Evolutionary conservation across 2,329 filamentous ascomycete genomes (phyloP).

Genomic region (Pestalotiopsis fici): DNA sequence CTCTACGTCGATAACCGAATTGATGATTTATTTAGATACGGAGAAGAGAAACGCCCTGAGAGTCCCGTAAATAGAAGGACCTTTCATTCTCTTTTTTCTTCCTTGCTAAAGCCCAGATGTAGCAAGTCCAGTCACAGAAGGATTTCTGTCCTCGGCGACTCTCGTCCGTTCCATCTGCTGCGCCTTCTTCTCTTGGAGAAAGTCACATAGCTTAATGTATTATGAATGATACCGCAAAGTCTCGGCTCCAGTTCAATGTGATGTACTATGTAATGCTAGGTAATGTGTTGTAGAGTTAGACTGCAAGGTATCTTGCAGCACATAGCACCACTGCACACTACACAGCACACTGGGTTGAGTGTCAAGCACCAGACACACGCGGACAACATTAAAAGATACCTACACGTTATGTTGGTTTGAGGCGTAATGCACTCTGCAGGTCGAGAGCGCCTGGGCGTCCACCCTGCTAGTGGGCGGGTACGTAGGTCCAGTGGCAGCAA

Average conservation of each 20-base stretch:
- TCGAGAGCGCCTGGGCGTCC: neutral
- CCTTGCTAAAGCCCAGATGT: neutral
- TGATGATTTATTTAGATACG: neutral
- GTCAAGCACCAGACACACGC: neutral
- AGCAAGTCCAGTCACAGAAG: constrained; percentile 1
- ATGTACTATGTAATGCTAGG: neutral
- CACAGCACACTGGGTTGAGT: neutral
- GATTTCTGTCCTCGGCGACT: neutral
- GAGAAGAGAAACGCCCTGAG: neutral
- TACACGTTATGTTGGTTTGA: neutral
- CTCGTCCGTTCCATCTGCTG: neutral
- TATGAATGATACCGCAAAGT: neutral
- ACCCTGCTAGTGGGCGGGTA: neutral
- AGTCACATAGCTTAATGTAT: neutral
- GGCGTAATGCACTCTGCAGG: neutral
- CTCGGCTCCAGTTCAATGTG: neutral
- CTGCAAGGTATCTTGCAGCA: neutral
- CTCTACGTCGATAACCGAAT: neutral
- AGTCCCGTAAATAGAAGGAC: neutral
- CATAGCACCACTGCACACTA: neutral
- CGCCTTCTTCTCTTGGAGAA: constrained; percentile 4
- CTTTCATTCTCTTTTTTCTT: too few species aligned
- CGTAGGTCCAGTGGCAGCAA: neutral
- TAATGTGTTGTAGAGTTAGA: neutral
- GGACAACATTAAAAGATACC: too few species aligned